Evolutionary conservation across 2,329 filamentous ascomycete genomes (phyloP), one percentile per base, ranked within the genome.

Genomic region (Beauveria medogensis): DNA sequence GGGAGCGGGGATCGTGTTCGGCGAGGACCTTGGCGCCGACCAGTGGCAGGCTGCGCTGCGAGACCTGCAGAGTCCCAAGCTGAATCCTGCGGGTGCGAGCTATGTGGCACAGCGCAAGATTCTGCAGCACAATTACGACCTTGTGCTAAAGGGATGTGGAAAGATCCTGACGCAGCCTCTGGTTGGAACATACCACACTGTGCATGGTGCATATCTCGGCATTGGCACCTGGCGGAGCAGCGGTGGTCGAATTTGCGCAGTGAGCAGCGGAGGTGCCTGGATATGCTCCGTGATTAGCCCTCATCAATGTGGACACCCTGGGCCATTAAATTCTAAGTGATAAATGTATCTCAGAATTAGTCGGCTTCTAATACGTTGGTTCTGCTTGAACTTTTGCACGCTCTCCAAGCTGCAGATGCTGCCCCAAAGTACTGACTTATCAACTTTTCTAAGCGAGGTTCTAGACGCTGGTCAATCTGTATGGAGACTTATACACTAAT

Each of bases 1-100:
- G 48, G 75, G 75, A 0, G 69, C 69, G 1, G 75, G 75, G 1
- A 77, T 77, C 43, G 48, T 75, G 0, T 76, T 78, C 48, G 72
- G 74, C 14, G 71, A 75, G 3, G 72, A 76, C n/a, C 44, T 48
- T 8, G 9, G 20, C 43, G 20, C 43, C 5, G 43, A 56, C 18
- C 24, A 52, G 47, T 52, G 48, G 47, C 37, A 20, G 22, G 43
- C 20, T 16, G 44, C 46, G 8, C 22, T 58, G 12, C 44, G 37
- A 20, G 46, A 40, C 22, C 46, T 58, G 55, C 55, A 50, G 34
- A 59, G 26, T n/a, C n/a, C 44, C 28, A 7, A 10, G 6, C 55
- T 58, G 28, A 7, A 41, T 28, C 46, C 34, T 30, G 43, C 43
- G 12, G 56, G 37, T 9, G 37, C 37, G 10, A 59, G 47, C 24